These are phyloP conservation scores for Vitis hybrid DNA, from an alignment of 177 flowering plant genomes.

Conservation along the genomic window DNA sequence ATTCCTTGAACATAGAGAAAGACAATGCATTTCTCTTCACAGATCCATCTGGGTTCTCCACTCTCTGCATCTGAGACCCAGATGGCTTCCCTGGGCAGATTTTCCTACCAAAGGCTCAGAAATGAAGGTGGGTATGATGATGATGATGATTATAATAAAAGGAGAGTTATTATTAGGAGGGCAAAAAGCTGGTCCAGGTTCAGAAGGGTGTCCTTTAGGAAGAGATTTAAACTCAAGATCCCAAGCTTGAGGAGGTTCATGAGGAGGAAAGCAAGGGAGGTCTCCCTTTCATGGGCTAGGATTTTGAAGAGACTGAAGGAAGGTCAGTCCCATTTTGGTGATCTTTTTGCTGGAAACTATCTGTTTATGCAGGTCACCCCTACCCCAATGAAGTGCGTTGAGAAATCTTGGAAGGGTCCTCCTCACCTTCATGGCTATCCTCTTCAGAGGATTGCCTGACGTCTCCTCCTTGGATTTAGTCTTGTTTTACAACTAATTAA, in stretches of 20 bases:
- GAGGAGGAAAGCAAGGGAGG: conserved; percentile 32
- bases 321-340: conserved; percentile 52
- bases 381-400: conserved; percentile 25
- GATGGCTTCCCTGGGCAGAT: conserved; percentile 11
- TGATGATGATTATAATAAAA: conserved; percentile 7
- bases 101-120: conserved; percentile 31
- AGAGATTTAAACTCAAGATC: conserved; percentile 37
- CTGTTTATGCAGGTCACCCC: conserved; percentile 61
- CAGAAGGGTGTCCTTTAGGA: conserved; percentile 29
- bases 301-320: conserved; percentile 57
- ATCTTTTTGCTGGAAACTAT: conserved; percentile 69
- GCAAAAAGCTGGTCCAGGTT: conserved; percentile 35
- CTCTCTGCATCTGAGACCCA: conserved; percentile 6
- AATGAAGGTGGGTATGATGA: conserved; percentile 23
- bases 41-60: neutral
- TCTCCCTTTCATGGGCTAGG: conserved; percentile 22
- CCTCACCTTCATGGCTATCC: conserved; percentile 13
- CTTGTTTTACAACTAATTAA: no score
- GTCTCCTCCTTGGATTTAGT: neutral
- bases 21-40: neutral
- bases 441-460: conserved; percentile 9
- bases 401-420: conserved; percentile 8
- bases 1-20: no score
- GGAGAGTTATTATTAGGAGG: conserved; percentile 14
- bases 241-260: conserved; percentile 45